phyloP scores from a whole-genome alignment of 169 alveolate species.

The Toxoplasma gondii region DNA sequence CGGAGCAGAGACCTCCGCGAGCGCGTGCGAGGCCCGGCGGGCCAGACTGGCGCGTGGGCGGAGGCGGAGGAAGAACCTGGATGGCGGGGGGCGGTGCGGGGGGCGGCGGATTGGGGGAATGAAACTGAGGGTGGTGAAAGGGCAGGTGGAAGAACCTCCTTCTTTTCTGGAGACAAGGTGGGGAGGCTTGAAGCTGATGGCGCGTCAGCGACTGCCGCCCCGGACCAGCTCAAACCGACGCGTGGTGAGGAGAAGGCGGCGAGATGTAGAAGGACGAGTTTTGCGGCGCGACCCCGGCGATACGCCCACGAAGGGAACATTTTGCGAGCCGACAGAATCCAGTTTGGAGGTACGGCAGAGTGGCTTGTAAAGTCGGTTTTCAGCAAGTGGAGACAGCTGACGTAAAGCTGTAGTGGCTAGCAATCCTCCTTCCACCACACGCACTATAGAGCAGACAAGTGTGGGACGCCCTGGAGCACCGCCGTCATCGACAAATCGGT shows the following conservation, averaged over 20 bases:
- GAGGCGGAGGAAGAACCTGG: background rate
- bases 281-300: background rate
- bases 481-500: too few relatives aligned
- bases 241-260: background rate
- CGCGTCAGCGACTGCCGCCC: background rate
- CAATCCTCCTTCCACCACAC: background rate
- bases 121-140: background rate
- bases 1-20: background rate
- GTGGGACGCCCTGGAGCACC: too few relatives aligned
- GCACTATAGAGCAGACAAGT: background rate
- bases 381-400: constrained; percentile 24
- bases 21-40: background rate
- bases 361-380: background rate
- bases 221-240: background rate
- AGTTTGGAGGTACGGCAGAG: constrained; percentile 29
- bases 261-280: background rate
- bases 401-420: constrained; percentile 1
- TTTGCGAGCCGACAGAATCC: constrained; percentile 3
- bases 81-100: background rate
- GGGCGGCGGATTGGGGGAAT: background rate
- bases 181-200: background rate
- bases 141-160: too few relatives aligned
- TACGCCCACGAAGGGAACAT: constrained; percentile 14
- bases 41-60: background rate
- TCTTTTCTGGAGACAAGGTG: background rate